A percentile compares a stretch with the other conserved stretches of the same genome.
Evolutionary conservation across 2,329 filamentous ascomycete species (phyloP).

Genomic region (Stenocarpella maydis): DNA sequence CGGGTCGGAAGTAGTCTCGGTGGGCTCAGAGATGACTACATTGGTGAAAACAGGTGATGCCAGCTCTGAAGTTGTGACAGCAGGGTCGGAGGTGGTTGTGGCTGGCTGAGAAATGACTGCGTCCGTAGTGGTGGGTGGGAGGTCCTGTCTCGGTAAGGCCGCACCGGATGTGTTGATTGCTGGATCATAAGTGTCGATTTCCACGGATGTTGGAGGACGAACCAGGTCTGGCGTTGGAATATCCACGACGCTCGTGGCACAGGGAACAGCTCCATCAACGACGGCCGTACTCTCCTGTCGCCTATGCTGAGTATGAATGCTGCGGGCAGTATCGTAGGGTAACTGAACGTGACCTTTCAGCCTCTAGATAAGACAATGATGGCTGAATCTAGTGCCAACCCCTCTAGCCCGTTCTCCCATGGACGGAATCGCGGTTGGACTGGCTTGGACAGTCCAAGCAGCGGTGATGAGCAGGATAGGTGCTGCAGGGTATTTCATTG

Average conservation of each 20-base stretch:
- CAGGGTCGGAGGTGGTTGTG: background rate
- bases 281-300: background rate
- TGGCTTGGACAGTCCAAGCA: constrained; percentile 1
- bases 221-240: background rate
- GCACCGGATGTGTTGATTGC: background rate
- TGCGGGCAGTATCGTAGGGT: background rate
- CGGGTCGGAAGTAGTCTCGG: background rate
- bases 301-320: background rate
- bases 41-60: background rate
- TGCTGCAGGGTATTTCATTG: background rate
- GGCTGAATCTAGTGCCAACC: background rate
- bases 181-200: background rate
- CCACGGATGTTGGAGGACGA: background rate
- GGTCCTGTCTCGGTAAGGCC: background rate
- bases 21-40: background rate
- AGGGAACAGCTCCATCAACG: background rate
- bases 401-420: background rate
- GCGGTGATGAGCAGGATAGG: background rate
- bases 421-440: background rate
- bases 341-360: background rate
- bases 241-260: background rate
- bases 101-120: background rate
- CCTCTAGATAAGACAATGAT: background rate
- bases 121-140: background rate
- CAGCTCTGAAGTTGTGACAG: background rate